These are phyloP conservation scores for Termitomyces sp. DNA, from an alignment of 768 basidiomycete genomes.

Conservation along the genomic window DNA sequence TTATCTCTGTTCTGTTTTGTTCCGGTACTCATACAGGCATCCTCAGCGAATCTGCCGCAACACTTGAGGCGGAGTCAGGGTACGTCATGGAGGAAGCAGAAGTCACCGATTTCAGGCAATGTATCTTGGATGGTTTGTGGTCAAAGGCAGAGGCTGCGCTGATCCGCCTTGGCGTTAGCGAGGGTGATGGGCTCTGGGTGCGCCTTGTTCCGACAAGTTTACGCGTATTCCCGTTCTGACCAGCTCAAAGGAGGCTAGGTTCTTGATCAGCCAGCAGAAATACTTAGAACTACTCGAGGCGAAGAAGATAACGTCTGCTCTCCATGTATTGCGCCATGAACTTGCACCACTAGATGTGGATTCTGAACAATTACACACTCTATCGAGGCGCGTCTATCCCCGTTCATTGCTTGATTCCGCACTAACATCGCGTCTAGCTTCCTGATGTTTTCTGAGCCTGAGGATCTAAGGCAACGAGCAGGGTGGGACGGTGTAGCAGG, in stretches of 20 bases:
- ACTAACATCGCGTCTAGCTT: conserved; percentile 41
- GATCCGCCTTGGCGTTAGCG: conserved; percentile 59
- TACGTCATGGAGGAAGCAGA: conserved; percentile 76
- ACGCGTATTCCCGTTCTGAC: conserved; percentile 3
- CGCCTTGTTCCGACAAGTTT: conserved; percentile 16
- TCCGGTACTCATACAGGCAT: background rate
- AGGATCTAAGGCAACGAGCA: conserved; percentile 76
- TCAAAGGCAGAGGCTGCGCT: conserved; percentile 68
- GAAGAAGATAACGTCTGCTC: conserved; percentile 71
- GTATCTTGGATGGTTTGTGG: conserved; percentile 81
- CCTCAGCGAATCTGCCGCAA: conserved; percentile 78
- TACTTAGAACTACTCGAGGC: conserved; percentile 90
- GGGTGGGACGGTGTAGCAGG: conserved; percentile 89
- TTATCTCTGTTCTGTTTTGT: conserved; percentile 15
- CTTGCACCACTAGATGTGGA: conserved; percentile 79
- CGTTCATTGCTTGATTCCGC: conserved; percentile 5
- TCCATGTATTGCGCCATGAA: conserved; percentile 84
- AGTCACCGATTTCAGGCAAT: conserved; percentile 75
- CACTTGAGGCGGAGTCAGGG: conserved; percentile 90
- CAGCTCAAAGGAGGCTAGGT: conserved; percentile 61
- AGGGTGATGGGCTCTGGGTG: conserved; percentile 69
- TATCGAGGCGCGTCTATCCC: conserved; percentile 68
- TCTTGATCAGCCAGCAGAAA: conserved; percentile 91
- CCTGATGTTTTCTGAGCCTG: conserved; percentile 88
- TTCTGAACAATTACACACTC: conserved; percentile 73